Evolutionary conservation across 345 rosid species (phyloP), one percentile per base, ranked within the genome.

Genomic region (Erysimum cheiranthoides): DNA sequence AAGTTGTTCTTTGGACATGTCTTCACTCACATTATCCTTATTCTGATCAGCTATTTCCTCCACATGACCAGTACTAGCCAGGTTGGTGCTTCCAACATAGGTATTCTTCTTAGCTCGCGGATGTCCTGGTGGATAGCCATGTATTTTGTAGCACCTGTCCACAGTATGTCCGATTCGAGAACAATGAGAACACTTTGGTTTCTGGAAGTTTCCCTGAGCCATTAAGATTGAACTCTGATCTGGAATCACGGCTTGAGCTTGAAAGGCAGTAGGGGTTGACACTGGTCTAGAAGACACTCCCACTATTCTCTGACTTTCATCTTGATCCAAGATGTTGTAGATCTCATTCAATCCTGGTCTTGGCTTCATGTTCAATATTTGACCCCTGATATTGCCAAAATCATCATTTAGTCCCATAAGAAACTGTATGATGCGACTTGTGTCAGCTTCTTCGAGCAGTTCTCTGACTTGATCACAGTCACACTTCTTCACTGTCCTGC

Each of bases 41-140:
- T 30, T 6, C 0, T 1, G 2, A 1, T 21, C 25, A 0, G 25
- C 25, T 0, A 21, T 1, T 0, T 21, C 25, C 1, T 21, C 25
- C 1, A 21, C 1, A 1, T 21, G 25, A 21, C 25, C 25, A 21
- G 25, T 21, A 21, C 25, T 21, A 0, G 25, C 3, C 49, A 43
- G 0, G 0, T 43, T 43, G 0, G 49, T 0, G 13, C 17, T 13
- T 0, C 17, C 49, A 0, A 43, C 49, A 13, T 0, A 1, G 1
- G 14, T 43, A 0, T 5, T 14, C 6, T 10, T 10, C 32, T 51
- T 51, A 0, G n/a, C 58, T 1, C 16, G 1, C 0, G 58, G 58
- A 12, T 53, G 35, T 0, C 35, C 58, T 0, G 35, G 35, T 2
- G 58, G 58, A 53, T 53, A 53, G 0, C 58, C 35, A 53, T 53